Percentiles rank a stretch among this genome's conserved stretches.
Evolutionary conservation across 2,329 filamentous ascomycete species (phyloP).

Genomic region (Aspergillus proliferans): DNA sequence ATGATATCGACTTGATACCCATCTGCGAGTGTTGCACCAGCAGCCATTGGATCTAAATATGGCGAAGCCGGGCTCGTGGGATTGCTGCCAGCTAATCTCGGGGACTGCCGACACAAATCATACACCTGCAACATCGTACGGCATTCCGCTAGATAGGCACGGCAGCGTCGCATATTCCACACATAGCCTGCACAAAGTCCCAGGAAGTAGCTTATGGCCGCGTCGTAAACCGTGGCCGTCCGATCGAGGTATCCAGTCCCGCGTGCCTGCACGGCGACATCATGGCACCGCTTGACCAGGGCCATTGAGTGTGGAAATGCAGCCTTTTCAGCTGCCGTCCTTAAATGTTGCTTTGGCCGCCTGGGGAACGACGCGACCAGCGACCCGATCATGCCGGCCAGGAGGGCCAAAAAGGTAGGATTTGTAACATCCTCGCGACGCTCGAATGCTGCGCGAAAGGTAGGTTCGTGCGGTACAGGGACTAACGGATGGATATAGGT

Average conservation of each 20-base stretch:
- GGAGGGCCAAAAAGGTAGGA: conserved; percentile 37
- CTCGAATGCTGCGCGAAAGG: conserved; percentile 39
- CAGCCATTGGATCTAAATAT: conserved; percentile 14
- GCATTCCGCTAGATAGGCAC: conserved; percentile 40
- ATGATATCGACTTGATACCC: conserved; percentile 26
- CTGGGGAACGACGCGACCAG: conserved; percentile 42
- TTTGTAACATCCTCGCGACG: conserved; percentile 38
- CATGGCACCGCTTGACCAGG: conserved; percentile 38
- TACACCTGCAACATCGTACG: conserved; percentile 37
- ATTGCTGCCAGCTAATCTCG: conserved; percentile 6
- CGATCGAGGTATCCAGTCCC: conserved; percentile 41
- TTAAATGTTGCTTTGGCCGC: conserved; percentile 37
- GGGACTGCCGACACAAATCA: conserved; percentile 27
- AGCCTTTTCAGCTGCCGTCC: conserved; percentile 29
- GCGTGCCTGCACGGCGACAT: conserved; percentile 39
- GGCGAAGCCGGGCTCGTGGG: conserved; percentile 17
- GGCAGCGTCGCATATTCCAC: conserved; percentile 33
- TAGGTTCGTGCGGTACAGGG: conserved; percentile 42
- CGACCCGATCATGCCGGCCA: conserved; percentile 41
- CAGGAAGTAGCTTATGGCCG: conserved; percentile 40
- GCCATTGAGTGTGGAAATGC: conserved; percentile 39
- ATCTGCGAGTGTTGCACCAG: background rate
- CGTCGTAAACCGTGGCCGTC: conserved; percentile 38
- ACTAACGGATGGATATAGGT: conserved; percentile 44
- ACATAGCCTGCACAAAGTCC: conserved; percentile 36